phyloP scores from a whole-genome alignment of 129 eudicot genomes.

The Smallanthus sonchifolius region DNA sequence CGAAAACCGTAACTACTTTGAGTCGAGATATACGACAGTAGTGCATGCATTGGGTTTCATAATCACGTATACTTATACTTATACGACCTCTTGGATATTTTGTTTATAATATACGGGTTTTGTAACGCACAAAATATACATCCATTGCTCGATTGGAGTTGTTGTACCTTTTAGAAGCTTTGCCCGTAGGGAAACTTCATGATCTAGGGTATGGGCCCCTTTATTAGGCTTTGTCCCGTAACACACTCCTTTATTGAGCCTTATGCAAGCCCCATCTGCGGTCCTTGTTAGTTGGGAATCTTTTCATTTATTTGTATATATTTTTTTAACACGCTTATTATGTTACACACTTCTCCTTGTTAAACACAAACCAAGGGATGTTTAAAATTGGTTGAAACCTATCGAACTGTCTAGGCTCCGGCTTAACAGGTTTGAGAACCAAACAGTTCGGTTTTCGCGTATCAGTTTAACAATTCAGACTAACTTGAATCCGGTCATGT shows the following conservation, averaged over 20 bases:
- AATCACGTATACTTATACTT: not conserved
- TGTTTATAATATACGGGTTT: not conserved
- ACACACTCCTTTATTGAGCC: slow-evolving; percentile 5
- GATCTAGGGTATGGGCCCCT: slow-evolving; percentile 14
- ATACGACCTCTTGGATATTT: not conserved
- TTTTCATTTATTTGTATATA: not conserved
- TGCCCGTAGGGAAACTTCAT: slow-evolving; percentile 8
- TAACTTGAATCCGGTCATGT: too few species aligned
- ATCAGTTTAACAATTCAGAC: too few species aligned
- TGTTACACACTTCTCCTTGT: not conserved
- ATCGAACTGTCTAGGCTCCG: too few species aligned
- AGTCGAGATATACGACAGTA: not conserved
- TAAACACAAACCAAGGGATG: too few species aligned
- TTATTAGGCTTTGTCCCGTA: slow-evolving; percentile 11
- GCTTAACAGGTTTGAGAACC: too few species aligned
- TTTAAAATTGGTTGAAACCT: too few species aligned
- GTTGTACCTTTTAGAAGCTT: slow-evolving; percentile 21
- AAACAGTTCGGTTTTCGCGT: too few species aligned
- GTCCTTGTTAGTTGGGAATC: not conserved
- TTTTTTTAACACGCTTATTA: not conserved
- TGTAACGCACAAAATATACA: not conserved
- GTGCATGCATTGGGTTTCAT: not conserved
- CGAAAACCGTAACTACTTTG: not conserved
- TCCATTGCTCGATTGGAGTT: not conserved
- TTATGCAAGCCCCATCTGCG: slow-evolving; percentile 12